These are phyloP conservation scores for Pestalotiopsis sp. DNA, from an alignment of 2,329 filamentous ascomycete genomes.

Conservation along the genomic window DNA sequence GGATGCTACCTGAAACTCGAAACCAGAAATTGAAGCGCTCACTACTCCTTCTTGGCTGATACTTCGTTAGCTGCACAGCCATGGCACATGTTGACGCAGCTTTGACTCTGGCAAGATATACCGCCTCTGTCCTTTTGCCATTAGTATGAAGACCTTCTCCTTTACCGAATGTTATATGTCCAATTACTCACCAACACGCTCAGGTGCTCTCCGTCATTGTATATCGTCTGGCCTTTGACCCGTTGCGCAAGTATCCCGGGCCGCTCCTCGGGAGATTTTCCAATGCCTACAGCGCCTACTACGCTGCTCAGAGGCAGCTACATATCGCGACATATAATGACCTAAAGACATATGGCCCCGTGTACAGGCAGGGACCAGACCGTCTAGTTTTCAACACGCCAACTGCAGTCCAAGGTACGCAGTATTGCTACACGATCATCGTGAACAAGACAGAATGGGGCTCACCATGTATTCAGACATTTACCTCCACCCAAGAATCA, in stretches of 20 bases:
- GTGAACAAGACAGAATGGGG: not conserved
- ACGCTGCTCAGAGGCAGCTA: not conserved
- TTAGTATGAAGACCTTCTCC: too few species aligned
- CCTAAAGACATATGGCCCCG: constrained; percentile 10
- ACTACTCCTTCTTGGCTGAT: too few species aligned
- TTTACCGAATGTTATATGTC: too few species aligned
- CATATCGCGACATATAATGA: not conserved
- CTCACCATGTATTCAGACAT: constrained; percentile 17
- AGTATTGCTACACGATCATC: constrained; percentile 6
- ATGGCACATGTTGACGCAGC: too few species aligned
- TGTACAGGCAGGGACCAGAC: constrained; percentile 20
- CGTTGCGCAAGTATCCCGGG: not conserved
- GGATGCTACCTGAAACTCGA: too few species aligned
- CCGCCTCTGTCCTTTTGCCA: too few species aligned
- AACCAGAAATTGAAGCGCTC: too few species aligned
- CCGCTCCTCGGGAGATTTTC: not conserved
- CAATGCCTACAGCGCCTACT: not conserved
- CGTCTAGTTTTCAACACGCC: constrained; percentile 22
- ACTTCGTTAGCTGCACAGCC: too few species aligned
- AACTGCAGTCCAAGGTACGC: constrained; percentile 20
- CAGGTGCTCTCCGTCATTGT: not conserved
- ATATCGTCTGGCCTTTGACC: not conserved
- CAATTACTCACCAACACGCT: too few species aligned
- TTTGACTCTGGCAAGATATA: too few species aligned
- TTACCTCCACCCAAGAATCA: not conserved